Evolutionary conservation across 441 rosid genomes (phyloP).

Genomic region (Melastoma candidum): DNA sequence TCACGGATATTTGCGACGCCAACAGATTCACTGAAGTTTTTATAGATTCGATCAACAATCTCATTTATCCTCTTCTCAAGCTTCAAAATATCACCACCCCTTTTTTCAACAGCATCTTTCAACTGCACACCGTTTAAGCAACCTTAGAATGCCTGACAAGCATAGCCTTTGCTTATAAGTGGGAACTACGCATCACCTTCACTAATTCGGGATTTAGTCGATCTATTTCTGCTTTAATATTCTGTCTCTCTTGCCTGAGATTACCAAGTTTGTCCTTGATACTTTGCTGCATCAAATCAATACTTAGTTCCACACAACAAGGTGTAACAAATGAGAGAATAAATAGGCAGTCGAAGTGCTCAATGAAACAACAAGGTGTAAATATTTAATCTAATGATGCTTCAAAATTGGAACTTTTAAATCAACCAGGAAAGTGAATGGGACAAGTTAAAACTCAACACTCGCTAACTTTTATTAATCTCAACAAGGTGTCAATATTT

Average conservation of each 20-base stretch:
- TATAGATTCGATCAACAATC: conserved; percentile 74
- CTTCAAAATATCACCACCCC: conserved; percentile 54
- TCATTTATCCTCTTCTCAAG: conserved; percentile 90
- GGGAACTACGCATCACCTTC: conserved; percentile 40
- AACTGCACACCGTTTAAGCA: conserved; percentile 40
- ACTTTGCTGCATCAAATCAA: conserved; percentile 52
- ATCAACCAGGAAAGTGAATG: too few relatives aligned
- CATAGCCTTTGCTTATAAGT: conserved; percentile 2
- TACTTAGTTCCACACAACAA: neutral
- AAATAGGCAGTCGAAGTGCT: too few relatives aligned
- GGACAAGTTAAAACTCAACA: too few relatives aligned
- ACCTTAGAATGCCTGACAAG: neutral
- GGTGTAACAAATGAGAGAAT: neutral
- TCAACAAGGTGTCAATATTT: too few relatives aligned
- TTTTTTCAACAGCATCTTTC: conserved; percentile 51
- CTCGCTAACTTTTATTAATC: too few relatives aligned
- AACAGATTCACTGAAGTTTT: conserved; percentile 70
- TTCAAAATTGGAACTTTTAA: too few relatives aligned
- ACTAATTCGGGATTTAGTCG: conserved; percentile 56
- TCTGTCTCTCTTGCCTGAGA: conserved; percentile 70
- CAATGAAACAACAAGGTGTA: too few relatives aligned
- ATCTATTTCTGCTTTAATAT: conserved; percentile 56
- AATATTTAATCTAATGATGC: too few relatives aligned
- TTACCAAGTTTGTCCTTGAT: conserved; percentile 75
- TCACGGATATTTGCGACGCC: conserved; percentile 95